phyloP scores from a whole-genome alignment of 768 basidiomycete genomes.

The Tulasnella sp. region DNA sequence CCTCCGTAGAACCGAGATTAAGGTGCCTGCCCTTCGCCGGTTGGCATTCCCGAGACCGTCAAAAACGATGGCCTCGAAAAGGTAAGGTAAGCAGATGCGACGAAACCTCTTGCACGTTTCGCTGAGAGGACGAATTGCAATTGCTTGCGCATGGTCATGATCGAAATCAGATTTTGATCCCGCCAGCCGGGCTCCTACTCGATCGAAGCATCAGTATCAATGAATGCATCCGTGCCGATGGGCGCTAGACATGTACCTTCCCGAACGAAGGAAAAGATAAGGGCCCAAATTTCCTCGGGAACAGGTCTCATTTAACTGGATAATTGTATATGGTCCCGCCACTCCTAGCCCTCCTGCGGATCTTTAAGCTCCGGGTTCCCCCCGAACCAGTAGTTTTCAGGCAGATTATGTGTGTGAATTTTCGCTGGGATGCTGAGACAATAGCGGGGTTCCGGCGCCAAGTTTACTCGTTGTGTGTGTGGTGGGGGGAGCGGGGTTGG shows the following conservation, averaged over 20 bases:
- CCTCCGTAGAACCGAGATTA: background rate
- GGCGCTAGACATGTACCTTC: background rate
- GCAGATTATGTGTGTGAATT: no score
- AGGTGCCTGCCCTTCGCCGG: background rate
- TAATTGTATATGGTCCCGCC: background rate
- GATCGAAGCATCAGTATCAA: background rate
- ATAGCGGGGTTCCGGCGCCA: no score
- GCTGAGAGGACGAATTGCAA: constrained; percentile 3
- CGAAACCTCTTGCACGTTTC: background rate
- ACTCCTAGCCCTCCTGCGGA: no score
- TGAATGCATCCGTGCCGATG: background rate
- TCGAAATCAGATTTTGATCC: background rate
- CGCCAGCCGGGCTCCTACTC: background rate
- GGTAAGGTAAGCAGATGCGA: background rate
- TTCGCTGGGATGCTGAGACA: no score
- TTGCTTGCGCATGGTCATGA: background rate
- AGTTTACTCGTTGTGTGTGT: no score
- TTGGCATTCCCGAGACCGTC: background rate
- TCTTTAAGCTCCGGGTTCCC: no score
- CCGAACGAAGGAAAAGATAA: background rate
- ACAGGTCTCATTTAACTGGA: background rate
- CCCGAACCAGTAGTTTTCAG: no score
- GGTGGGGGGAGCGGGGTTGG: no score
- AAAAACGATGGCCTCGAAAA: background rate
- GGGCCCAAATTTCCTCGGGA: background rate